Percentiles rank a stretch among this genome's conserved stretches.
phyloP scores from a whole-genome alignment of 192 early-diverging fungal genomes.

The Diversispora epigaea region DNA sequence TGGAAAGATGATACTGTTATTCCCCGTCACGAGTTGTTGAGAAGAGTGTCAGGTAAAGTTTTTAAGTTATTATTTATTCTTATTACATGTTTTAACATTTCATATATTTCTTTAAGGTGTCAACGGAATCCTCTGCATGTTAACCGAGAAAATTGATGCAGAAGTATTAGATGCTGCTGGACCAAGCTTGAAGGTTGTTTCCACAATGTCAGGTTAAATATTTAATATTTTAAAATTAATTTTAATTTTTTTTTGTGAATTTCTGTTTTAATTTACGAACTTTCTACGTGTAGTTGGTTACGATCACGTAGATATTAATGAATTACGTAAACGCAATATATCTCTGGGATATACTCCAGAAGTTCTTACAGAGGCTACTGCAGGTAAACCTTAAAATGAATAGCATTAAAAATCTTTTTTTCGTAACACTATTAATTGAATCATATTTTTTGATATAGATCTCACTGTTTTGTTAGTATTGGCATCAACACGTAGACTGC shows the following conservation, averaged over 20 bases:
- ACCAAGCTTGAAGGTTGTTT: slow-evolving; percentile 64
- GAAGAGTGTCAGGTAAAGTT: slow-evolving; percentile 41
- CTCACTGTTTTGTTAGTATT: slow-evolving; percentile 74
- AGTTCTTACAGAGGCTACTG: slow-evolving; percentile 86
- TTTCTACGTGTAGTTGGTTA: slow-evolving; percentile 57
- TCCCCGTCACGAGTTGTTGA: slow-evolving; percentile 50
- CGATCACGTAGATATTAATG: slow-evolving; percentile 72
- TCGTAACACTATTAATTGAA: background rate
- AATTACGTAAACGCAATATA: slow-evolving; percentile 53
- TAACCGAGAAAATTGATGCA: slow-evolving; percentile 73
- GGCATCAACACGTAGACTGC: slow-evolving; percentile 67
- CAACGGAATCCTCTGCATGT: slow-evolving; percentile 62
- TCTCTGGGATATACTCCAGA: slow-evolving; percentile 79
- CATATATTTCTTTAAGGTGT: slow-evolving; percentile 36
- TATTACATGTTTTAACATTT: slow-evolving; percentile 21
- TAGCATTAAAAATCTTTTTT: background rate
- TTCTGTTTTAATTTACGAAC: background rate
- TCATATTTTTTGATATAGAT: slow-evolving; percentile 39
- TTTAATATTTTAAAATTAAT: background rate
- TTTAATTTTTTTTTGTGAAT: background rate
- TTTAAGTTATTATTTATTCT: too few relatives aligned
- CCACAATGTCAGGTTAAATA: slow-evolving; percentile 59
- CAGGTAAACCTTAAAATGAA: slow-evolving; percentile 32
- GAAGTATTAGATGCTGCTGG: slow-evolving; percentile 70
- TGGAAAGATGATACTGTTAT: slow-evolving; percentile 55